Evolutionary conservation across 1,139 yeast species (phyloP).

Genomic region (Magnusiomyces fungicola): DNA sequence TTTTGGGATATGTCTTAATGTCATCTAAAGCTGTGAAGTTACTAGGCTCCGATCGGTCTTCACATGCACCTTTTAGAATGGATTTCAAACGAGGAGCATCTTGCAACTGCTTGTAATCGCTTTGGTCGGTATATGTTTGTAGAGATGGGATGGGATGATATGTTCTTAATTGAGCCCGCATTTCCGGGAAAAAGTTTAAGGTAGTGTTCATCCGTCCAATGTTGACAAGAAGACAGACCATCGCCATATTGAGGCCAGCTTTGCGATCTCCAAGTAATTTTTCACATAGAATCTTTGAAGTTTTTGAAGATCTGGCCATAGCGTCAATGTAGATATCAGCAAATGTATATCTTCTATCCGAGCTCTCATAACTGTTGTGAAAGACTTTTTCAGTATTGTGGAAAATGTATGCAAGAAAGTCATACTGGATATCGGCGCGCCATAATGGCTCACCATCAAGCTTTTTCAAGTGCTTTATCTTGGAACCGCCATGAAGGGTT

Average conservation of each 20-base stretch:
- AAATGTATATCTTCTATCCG: conserved; percentile 44
- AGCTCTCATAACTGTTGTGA: conserved; percentile 46
- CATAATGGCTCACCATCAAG: conserved; percentile 90
- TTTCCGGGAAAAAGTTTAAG: conserved; percentile 90
- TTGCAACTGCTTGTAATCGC: conserved; percentile 67
- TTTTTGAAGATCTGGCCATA: conserved; percentile 74
- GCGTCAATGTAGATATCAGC: conserved; percentile 81
- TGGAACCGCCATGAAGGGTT: conserved; percentile 32
- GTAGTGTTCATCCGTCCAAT: conserved; percentile 94
- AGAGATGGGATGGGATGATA: conserved; percentile 89
- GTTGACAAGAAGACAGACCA: conserved; percentile 80
- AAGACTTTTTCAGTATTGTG: conserved; percentile 59
- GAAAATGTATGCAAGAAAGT: conserved; percentile 60
- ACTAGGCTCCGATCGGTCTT: conserved; percentile 46
- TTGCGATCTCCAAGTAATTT: conserved; percentile 50
- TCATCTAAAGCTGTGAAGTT: conserved; percentile 42
- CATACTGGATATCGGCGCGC: conserved; percentile 83
- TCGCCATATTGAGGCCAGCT: conserved; percentile 66
- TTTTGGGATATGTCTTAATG: conserved; percentile 39
- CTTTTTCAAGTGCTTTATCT: conserved; percentile 69
- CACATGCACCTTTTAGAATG: conserved; percentile 73
- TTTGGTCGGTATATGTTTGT: conserved; percentile 54
- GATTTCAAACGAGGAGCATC: conserved; percentile 93
- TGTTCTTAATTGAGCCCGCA: conserved; percentile 88
- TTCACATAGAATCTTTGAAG: conserved; percentile 76